These are phyloP conservation scores for Schwanniomyces yamadae DNA, from an alignment of 805 yeast genomes.

Conservation along the genomic window DNA sequence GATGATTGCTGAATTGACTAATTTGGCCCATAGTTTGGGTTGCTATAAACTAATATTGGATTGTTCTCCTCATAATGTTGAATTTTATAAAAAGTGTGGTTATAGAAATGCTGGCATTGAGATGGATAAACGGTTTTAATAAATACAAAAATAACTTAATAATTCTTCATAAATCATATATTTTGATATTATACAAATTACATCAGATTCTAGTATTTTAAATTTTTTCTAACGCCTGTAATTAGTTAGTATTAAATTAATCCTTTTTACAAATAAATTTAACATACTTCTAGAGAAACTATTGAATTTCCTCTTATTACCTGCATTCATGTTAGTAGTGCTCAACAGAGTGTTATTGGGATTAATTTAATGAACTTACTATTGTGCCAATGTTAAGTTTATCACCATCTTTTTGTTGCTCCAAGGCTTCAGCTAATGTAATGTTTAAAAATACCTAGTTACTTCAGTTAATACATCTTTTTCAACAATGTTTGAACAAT, in stretches of 20 bases:
- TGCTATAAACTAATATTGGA: slow-evolving; percentile 90
- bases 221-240: slow-evolving; percentile 38
- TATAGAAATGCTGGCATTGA: slow-evolving; percentile 63
- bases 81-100: slow-evolving; percentile 89
- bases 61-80: slow-evolving; percentile 79
- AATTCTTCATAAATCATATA: slow-evolving; percentile 1
- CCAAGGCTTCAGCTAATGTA: slow-evolving; percentile 70
- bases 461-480: background rate
- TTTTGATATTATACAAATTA: slow-evolving; percentile 3
- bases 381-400: slow-evolving; percentile 62
- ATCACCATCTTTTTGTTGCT: slow-evolving; percentile 51
- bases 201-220: slow-evolving; percentile 7
- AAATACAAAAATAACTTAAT: too few relatives aligned
- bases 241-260: slow-evolving; percentile 1
- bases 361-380: slow-evolving; percentile 28
- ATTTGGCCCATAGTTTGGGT: slow-evolving; percentile 57
- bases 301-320: slow-evolving; percentile 78
- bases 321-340: slow-evolving; percentile 11
- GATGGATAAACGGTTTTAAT: slow-evolving; percentile 56
- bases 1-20: slow-evolving; percentile 61
- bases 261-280: slow-evolving; percentile 2
- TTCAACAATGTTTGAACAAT: background rate
- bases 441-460: slow-evolving; percentile 62
- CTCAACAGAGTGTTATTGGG: background rate
- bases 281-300: slow-evolving; percentile 63